Conservation (phyloP, 148 eudicot genomes). For the Gaultheria prostrata region DNA sequence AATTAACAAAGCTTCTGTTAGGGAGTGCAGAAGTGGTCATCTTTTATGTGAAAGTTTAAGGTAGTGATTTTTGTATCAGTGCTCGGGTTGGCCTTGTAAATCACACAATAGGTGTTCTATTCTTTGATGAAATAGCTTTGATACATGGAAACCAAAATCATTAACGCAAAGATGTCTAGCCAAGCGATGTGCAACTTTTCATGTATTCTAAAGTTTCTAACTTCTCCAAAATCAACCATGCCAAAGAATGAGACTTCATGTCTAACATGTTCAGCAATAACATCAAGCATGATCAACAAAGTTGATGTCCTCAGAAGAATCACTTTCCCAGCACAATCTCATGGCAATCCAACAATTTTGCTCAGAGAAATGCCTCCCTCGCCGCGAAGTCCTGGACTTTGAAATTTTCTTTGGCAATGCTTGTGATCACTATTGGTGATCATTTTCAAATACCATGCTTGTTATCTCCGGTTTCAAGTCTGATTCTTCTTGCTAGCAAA, state of each 20-base stretch:
- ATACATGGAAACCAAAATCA: too few relatives aligned
- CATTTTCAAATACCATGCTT: too few relatives aligned
- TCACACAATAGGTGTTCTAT: too few relatives aligned
- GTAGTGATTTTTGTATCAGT: not conserved
- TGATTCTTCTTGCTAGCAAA: too few relatives aligned
- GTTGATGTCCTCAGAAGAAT: not conserved
- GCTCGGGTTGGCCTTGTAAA: too few relatives aligned
- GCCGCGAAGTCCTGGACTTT: not conserved
- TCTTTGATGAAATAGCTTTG: too few relatives aligned
- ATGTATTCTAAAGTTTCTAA: not conserved
- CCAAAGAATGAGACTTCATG: not conserved
- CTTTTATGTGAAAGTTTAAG: not conserved
- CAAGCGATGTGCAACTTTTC: not conserved
- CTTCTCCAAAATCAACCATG: not conserved
- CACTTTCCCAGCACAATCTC: not conserved
- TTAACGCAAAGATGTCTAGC: not conserved
- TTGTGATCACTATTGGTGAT: too few relatives aligned
- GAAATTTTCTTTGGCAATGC: too few relatives aligned
- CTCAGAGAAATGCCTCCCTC: not conserved
- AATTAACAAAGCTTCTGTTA: not conserved
- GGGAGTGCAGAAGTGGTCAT: not conserved
- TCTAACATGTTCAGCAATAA: not conserved
- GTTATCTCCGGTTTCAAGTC: too few relatives aligned
- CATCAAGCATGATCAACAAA: not conserved
- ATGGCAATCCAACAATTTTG: not conserved